phyloP scores from a whole-genome alignment of 306 rosid genomes.

The Arachis hypogaea region DNA sequence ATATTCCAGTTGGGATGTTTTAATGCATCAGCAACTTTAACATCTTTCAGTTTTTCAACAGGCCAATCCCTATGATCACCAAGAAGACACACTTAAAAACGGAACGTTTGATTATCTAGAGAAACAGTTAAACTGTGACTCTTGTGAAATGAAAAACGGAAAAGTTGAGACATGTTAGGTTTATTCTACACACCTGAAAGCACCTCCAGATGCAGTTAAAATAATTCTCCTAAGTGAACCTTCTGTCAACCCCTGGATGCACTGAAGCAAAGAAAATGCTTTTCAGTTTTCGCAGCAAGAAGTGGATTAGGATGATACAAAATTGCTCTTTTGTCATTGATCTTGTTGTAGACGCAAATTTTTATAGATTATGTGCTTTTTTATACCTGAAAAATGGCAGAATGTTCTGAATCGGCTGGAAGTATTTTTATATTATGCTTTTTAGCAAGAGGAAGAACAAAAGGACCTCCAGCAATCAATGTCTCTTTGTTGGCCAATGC shows the following conservation, averaged over 20 bases:
- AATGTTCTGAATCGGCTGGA: constrained; percentile 99
- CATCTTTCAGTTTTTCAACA: constrained; percentile 91
- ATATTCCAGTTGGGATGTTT: constrained; percentile 99
- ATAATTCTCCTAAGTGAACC: constrained; percentile 84
- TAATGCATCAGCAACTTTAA: constrained; percentile 95
- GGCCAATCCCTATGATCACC: constrained; percentile 81
- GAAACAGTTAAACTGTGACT: constrained; percentile 5
- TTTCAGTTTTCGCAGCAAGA: constrained; percentile 35
- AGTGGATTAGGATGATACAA: constrained; percentile 15
- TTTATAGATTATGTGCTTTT: neutral
- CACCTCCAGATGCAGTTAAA: constrained; percentile 97
- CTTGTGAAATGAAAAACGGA: constrained; percentile 20
- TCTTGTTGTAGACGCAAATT: constrained; percentile 13
- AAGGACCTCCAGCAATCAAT: constrained; percentile 98
- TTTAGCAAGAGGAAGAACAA: constrained; percentile 97
- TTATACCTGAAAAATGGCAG: constrained; percentile 96
- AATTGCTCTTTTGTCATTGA: constrained; percentile 18
- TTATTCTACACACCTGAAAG: constrained; percentile 69
- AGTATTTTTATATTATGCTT: constrained; percentile 93
- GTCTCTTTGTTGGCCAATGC: constrained; percentile 99
- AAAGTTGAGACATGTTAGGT: constrained; percentile 15
- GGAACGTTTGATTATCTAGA: neutral
- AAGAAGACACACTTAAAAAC: constrained; percentile 1
- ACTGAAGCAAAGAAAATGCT: constrained; percentile 56
- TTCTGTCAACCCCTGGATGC: constrained; percentile 94